These are phyloP conservation scores for Ichthyophthirius multifiliis DNA, from an alignment of 169 alveolate species.

Conservation along the genomic window DNA sequence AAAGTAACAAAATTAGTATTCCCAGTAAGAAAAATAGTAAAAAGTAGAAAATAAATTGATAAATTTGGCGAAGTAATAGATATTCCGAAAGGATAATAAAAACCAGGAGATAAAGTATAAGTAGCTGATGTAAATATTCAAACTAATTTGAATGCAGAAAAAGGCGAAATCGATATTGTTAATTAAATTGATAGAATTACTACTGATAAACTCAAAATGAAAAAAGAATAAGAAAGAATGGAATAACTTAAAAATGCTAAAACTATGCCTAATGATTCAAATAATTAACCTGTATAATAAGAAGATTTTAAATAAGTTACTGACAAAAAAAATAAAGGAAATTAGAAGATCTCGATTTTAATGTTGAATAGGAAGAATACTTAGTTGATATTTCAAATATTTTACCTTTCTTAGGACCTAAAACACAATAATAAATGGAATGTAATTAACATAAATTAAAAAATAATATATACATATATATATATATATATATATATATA, in stretches of 20 bases:
- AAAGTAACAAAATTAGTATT: background rate
- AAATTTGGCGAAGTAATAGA: background rate
- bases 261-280: background rate
- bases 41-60: background rate
- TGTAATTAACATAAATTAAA: too few relatives aligned
- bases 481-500: too few relatives aligned
- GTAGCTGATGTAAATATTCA: background rate
- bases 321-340: background rate
- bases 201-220: background rate
- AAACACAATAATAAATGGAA: background rate
- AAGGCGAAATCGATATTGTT: slow-evolving; percentile 1
- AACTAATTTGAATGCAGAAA: background rate
- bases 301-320: background rate
- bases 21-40: background rate
- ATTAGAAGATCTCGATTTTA: background rate
- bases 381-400: background rate
- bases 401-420: background rate
- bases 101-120: background rate
- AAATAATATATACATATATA: too few relatives aligned
- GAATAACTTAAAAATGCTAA: background rate
- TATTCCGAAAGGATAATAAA: background rate
- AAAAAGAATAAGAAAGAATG: background rate
- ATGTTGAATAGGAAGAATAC: background rate
- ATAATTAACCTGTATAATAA: background rate
- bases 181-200: background rate